Conservation (phyloP, 257 asterid species). For the Petunia secreta region DNA sequence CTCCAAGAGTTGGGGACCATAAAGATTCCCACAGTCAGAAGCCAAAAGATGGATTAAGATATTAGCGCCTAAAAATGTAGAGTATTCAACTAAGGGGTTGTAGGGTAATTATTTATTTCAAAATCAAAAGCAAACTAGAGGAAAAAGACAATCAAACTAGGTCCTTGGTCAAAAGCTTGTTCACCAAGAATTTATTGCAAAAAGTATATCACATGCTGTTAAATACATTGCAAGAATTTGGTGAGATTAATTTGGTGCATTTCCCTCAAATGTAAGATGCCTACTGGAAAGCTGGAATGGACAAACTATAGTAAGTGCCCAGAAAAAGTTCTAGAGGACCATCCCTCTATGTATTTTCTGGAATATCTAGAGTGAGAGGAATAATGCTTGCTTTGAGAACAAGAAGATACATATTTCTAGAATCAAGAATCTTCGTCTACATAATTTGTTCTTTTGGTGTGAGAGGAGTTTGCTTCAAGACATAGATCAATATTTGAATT, state of each 20-base stretch:
- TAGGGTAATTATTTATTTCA: neutral
- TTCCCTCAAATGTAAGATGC: too few relatives aligned
- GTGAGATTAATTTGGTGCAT: neutral
- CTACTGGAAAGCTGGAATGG: too few relatives aligned
- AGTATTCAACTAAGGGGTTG: conserved; percentile 8
- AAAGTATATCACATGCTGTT: neutral
- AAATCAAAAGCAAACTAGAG: conserved; percentile 14
- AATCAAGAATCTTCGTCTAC: too few relatives aligned
- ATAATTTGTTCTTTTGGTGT: too few relatives aligned
- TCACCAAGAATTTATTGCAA: neutral
- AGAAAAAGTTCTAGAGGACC: too few relatives aligned
- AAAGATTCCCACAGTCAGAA: neutral
- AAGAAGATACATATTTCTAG: too few relatives aligned
- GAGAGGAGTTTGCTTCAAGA: too few relatives aligned
- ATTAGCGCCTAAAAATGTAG: neutral
- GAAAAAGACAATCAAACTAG: conserved; percentile 6
- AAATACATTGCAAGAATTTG: conserved; percentile 2
- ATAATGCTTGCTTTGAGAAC: neutral
- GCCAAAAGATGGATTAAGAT: conserved; percentile 16
- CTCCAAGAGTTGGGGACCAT: neutral
- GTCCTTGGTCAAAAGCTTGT: neutral
- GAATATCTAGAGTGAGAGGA: too few relatives aligned
- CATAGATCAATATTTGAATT: too few relatives aligned
- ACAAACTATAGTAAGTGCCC: too few relatives aligned
- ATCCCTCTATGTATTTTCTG: too few relatives aligned